Percentiles rank a stretch among this genome's conserved stretches.
Conservation (phyloP, 345 rosid genomes). For the Eucalyptus sp. region DNA sequence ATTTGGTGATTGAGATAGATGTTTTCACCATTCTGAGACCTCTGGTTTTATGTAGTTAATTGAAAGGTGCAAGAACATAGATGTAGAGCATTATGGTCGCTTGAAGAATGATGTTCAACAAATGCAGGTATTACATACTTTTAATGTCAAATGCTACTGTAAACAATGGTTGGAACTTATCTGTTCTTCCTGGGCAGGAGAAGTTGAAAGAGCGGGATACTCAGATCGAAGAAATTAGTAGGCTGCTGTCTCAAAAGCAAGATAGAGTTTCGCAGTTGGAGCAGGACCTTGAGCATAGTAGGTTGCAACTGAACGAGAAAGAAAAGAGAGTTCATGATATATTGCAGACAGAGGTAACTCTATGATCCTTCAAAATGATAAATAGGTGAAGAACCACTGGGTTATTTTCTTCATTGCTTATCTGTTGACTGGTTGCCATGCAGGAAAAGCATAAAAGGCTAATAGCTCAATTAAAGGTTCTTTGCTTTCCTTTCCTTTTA, state of each 20-base stretch:
- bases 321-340: slow-evolving; percentile 52
- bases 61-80: slow-evolving; percentile 52
- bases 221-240: slow-evolving; percentile 44
- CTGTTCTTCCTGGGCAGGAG: slow-evolving; percentile 23
- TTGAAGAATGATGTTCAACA: slow-evolving; percentile 53
- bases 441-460: slow-evolving; percentile 49
- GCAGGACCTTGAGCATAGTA: slow-evolving; percentile 56
- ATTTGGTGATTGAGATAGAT: background rate
- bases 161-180: background rate
- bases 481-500: background rate
- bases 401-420: background rate
- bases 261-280: slow-evolving; percentile 49
- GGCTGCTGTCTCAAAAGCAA: slow-evolving; percentile 36
- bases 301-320: slow-evolving; percentile 45
- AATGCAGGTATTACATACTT: slow-evolving; percentile 34
- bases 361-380: background rate
- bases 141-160: background rate
- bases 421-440: background rate
- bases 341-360: slow-evolving; percentile 54
- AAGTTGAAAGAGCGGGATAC: slow-evolving; percentile 54
- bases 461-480: slow-evolving; percentile 35
- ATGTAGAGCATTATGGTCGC: slow-evolving; percentile 64
- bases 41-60: slow-evolving; percentile 38
- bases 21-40: slow-evolving; percentile 1
- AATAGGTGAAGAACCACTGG: background rate